phyloP scores from a whole-genome alignment of 2,329 filamentous ascomycete species.

The Didymella sp. region DNA sequence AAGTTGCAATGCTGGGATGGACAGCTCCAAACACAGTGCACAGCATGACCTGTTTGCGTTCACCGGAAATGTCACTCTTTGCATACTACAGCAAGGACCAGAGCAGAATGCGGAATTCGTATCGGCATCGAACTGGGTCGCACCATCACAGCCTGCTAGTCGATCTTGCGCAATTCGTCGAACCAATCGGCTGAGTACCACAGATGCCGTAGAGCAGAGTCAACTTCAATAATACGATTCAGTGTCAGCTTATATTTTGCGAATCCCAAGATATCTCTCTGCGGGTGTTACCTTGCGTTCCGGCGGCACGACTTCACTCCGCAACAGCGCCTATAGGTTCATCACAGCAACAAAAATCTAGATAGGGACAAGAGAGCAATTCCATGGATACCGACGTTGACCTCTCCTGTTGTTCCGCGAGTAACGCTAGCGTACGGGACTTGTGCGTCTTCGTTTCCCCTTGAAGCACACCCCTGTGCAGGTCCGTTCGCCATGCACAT shows the following conservation, averaged over 20 bases:
- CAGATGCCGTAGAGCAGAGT: neutral
- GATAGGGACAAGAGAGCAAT: neutral
- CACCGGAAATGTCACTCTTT: neutral
- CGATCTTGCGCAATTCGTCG: neutral
- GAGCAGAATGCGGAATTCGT: neutral
- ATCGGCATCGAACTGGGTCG: neutral
- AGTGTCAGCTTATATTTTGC: neutral
- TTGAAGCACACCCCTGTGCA: conserved; percentile 8
- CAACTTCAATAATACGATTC: neutral
- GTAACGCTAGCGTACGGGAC: conserved; percentile 8
- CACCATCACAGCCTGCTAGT: neutral
- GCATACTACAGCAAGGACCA: neutral
- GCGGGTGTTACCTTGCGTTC: neutral
- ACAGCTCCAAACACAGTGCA: no score
- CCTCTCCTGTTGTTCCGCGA: neutral
- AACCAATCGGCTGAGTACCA: neutral
- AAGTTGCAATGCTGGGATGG: neutral
- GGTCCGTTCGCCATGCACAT: conserved; percentile 11
- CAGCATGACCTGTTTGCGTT: no score
- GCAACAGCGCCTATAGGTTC: neutral
- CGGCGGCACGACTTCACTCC: neutral
- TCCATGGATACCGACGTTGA: neutral
- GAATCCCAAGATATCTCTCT: neutral
- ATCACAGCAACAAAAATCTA: neutral
- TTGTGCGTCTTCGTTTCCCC: conserved; percentile 3